Evolutionary conservation across 2,329 filamentous ascomycete species (phyloP), one percentile per base, ranked within the genome.

Genomic region (Cytospora paraplurivora): DNA sequence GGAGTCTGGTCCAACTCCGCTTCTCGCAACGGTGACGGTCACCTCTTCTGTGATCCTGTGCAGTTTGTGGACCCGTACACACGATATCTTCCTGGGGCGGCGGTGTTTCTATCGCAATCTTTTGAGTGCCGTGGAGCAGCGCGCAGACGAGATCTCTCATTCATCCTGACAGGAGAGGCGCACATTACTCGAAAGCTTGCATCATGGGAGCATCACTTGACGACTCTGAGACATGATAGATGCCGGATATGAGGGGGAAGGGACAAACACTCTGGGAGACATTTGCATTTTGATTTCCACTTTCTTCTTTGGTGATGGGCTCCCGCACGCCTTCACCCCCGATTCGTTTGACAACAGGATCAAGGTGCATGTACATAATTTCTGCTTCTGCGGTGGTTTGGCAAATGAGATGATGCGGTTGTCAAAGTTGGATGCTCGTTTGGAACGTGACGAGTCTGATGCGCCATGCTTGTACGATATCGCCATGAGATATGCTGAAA

Each of bases 331-430:
- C 44, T 21, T 47, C 44, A 47, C 44, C 44, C 44, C 44, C 44
- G 21, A 7, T 54, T 59, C 59, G 17, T 51, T 56, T 37, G n/a
- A 54, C 27, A 47, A 37, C 13, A 54, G 33, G 47, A 47, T 55
- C 34, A 37, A 17, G 35, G 37, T 63, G 27, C 50, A n/a, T 59
- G 56, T 59, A 63, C 19, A 63, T 63, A 58, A 49, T 33, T 38
- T 51, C 50, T 63, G 54, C 50, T 63, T 63, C 55, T 49, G 27
- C 34, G 21, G n/a, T 21, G 11, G 37, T n/a, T 10, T 17, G 44
- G 44, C 44, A 47, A 47, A 12, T 19, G 44, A 47, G 44, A 12
- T 19, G 44, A 27, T 27, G 27, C 27, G 27, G 27, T 27, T 27
- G 27, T 27, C 27, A 27, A 27, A 27, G 27, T 4, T 27, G 27